phyloP scores from a whole-genome alignment of 2,329 filamentous ascomycete species.

The Aspergillus piperis region DNA sequence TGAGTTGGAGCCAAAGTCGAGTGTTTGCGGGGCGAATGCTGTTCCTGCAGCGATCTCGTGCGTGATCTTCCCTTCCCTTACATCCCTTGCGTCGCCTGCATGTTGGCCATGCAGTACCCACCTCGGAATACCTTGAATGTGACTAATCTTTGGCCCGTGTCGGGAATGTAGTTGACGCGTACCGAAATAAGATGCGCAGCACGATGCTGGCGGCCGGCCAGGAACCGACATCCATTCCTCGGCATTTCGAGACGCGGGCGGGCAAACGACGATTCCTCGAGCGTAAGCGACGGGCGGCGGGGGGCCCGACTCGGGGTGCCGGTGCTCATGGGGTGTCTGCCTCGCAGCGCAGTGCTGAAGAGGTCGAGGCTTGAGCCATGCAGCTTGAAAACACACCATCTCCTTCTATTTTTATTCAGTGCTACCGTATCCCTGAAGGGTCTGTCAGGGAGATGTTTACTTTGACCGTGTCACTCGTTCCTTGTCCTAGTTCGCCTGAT shows the following conservation, averaged over 20 bases:
- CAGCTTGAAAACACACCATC: too few species aligned
- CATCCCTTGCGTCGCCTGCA: conserved; percentile 14
- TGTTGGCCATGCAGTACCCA: not conserved
- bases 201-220: conserved; percentile 78
- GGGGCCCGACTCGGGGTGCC: conserved; percentile 15
- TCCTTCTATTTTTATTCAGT: too few species aligned
- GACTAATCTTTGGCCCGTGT: conserved; percentile 10
- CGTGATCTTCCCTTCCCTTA: conserved; percentile 48
- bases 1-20: conserved; percentile 95
- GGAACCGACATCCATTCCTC: conserved; percentile 70
- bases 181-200: conserved; percentile 85
- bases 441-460: not conserved
- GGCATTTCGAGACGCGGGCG: conserved; percentile 84
- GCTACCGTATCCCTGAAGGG: too few species aligned
- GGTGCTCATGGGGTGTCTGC: conserved; percentile 24
- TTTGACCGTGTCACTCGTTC: not conserved
- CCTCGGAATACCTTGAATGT: conserved; percentile 3
- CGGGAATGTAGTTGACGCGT: conserved; percentile 74
- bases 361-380: conserved; percentile 34
- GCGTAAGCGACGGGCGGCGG: conserved; percentile 26
- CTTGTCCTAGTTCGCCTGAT: not conserved
- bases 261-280: conserved; percentile 79
- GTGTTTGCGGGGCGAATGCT: conserved; percentile 84
- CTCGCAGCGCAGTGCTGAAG: conserved; percentile 38
- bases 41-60: conserved; percentile 87